These are phyloP conservation scores for Cercospora beticola DNA, from an alignment of 2,329 filamentous ascomycete species.

Conservation along the genomic window DNA sequence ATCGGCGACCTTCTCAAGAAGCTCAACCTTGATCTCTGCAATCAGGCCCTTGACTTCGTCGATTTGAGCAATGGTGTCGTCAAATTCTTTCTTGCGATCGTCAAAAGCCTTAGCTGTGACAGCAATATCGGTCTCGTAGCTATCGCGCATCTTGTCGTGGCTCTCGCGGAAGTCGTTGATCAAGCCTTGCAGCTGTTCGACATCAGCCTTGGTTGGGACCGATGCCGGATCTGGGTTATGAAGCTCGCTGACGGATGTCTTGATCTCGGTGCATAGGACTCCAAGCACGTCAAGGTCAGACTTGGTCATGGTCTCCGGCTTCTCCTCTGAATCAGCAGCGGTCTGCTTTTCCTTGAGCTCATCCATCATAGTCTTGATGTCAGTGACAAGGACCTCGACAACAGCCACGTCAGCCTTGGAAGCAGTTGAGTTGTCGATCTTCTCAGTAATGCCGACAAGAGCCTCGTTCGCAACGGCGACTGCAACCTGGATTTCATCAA, in stretches of 20 bases:
- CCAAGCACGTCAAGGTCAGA: conserved; percentile 78
- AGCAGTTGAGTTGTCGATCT: conserved; percentile 66
- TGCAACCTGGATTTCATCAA: conserved; percentile 64
- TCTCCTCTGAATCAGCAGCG: conserved; percentile 48
- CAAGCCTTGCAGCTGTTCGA: conserved; percentile 61
- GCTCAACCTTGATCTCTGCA: conserved; percentile 72
- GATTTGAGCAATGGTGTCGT: conserved; percentile 73
- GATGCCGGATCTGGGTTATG: conserved; percentile 67
- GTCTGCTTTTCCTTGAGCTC: conserved; percentile 54
- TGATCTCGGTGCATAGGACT: conserved; percentile 80
- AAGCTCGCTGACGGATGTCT: conserved; percentile 72
- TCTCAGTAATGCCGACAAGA: conserved; percentile 64
- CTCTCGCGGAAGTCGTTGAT: conserved; percentile 54
- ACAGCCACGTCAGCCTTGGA: conserved; percentile 76
- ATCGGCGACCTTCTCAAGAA: conserved; percentile 74
- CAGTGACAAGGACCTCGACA: conserved; percentile 74
- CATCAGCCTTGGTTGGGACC: conserved; percentile 73
- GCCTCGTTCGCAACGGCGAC: conserved; percentile 74
- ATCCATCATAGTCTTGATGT: conserved; percentile 73
- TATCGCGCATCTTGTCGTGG: conserved; percentile 69
- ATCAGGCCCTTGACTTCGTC: conserved; percentile 75
- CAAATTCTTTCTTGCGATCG: conserved; percentile 79
- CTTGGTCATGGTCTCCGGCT: conserved; percentile 67
- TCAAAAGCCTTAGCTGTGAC: conserved; percentile 77
- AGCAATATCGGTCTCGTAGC: conserved; percentile 71